phyloP scores from a whole-genome alignment of 345 rosid genomes.

The Gossypium australe region DNA sequence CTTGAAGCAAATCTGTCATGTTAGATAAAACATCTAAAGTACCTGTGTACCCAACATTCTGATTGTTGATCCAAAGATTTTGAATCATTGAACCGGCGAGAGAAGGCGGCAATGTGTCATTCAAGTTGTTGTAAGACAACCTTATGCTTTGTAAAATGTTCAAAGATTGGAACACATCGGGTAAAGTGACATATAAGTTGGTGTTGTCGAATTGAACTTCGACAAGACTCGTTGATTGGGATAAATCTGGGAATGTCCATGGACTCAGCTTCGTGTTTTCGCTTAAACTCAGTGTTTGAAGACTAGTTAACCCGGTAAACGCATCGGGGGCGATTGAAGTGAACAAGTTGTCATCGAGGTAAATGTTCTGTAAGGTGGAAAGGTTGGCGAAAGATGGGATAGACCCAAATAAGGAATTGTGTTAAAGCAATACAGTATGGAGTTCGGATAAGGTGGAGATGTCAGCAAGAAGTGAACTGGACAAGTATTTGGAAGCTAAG shows the following conservation, averaged over 20 bases:
- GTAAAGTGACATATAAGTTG: too few relatives aligned
- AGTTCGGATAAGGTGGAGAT: constrained; percentile 54
- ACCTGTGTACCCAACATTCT: constrained; percentile 47
- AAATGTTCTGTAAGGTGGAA: too few relatives aligned
- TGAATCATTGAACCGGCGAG: too few relatives aligned
- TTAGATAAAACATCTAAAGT: constrained; percentile 46
- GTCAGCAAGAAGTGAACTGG: constrained; percentile 42
- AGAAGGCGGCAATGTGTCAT: too few relatives aligned
- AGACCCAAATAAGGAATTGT: constrained; percentile 27
- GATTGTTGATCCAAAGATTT: constrained; percentile 27
- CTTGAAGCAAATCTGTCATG: constrained; percentile 48
- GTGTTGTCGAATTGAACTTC: too few relatives aligned
- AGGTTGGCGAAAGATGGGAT: too few relatives aligned
- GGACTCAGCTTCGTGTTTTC: constrained; percentile 23
- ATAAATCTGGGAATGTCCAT: background rate
- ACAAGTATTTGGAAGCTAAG: constrained; percentile 28
- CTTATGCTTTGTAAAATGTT: too few relatives aligned
- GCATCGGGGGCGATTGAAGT: constrained; percentile 38
- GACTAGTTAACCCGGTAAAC: constrained; percentile 54
- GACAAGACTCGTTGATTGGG: too few relatives aligned
- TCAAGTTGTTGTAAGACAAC: too few relatives aligned
- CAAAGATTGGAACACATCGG: too few relatives aligned
- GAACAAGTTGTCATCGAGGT: constrained; percentile 19
- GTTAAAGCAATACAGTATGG: constrained; percentile 32
- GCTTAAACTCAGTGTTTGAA: constrained; percentile 31